Percentiles rank a stretch among this genome's conserved stretches.
Conservation (phyloP, 1,284 basidiomycete genomes). For the Leucoagaricus sp. region DNA sequence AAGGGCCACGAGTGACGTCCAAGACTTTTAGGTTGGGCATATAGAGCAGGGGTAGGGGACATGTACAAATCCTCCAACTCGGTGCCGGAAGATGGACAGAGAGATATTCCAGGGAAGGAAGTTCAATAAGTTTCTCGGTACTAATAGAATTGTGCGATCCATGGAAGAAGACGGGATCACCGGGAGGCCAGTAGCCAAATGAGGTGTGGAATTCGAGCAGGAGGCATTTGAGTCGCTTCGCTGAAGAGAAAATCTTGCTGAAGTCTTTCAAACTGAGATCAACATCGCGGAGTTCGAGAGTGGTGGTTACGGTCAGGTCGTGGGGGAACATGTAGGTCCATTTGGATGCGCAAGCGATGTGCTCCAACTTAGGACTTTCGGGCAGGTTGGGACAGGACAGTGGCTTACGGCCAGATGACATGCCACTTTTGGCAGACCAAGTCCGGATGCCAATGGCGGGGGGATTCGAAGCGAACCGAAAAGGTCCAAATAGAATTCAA, state of each 20-base stretch:
- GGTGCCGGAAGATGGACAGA: neutral
- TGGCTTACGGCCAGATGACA: neutral
- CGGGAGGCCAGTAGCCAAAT: neutral
- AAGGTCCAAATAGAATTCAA: neutral
- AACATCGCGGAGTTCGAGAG: neutral
- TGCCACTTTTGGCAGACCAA: neutral
- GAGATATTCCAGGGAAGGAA: slow-evolving; percentile 3
- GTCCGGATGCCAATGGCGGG: neutral
- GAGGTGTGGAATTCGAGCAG: neutral
- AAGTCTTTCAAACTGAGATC: neutral
- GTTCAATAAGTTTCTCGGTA: neutral
- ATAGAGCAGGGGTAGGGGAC: neutral
- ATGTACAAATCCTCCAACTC: neutral
- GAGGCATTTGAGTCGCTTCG: neutral
- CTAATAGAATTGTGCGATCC: neutral
- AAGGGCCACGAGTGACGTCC: neutral
- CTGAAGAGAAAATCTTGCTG: neutral
- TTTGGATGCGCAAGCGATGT: neutral
- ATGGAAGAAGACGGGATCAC: neutral
- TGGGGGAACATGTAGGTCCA: neutral
- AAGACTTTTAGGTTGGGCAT: slow-evolving; percentile 6
- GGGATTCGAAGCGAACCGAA: neutral
- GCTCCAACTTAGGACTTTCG: neutral
- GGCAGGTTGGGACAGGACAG: neutral
- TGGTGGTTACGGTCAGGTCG: neutral